phyloP scores from a whole-genome alignment of 2,329 filamentous ascomycete species.

The Blastomyces silverae region DNA sequence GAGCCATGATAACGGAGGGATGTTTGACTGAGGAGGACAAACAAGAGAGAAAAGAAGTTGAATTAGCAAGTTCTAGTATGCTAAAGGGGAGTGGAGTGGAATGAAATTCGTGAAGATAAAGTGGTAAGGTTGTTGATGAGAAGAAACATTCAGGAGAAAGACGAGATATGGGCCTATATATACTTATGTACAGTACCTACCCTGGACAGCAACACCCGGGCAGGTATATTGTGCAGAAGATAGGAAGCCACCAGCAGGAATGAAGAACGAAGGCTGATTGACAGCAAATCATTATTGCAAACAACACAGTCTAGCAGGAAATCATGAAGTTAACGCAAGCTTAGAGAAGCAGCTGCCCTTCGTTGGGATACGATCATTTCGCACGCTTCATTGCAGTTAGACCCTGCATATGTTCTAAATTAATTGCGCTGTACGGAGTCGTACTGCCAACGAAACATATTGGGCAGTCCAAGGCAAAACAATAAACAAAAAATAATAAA shows the following conservation, averaged over 20 bases:
- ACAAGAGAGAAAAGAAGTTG: background rate
- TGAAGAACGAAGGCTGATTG: background rate
- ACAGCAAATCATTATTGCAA: conserved; percentile 9
- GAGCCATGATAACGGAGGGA: background rate
- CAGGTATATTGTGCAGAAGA: background rate
- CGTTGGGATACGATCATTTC: conserved; percentile 2
- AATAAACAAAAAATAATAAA: background rate
- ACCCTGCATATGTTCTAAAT: conserved; percentile 5
- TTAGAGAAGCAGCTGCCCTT: conserved; percentile 5
- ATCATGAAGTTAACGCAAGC: background rate
- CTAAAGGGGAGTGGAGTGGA: background rate
- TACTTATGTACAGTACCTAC: conserved; percentile 1
- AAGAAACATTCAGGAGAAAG: background rate
- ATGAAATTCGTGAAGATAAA: background rate
- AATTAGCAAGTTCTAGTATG: background rate
- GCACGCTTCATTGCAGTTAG: conserved; percentile 10
- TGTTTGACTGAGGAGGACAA: background rate
- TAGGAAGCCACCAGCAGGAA: background rate
- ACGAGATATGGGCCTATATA: background rate
- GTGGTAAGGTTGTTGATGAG: background rate
- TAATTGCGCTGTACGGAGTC: conserved; percentile 3
- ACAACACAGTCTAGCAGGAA: conserved; percentile 6
- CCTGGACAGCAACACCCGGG: background rate
- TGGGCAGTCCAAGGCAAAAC: background rate
- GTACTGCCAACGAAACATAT: conserved; percentile 5